A percentile compares a stretch with the other conserved stretches of the same genome.
Conservation (phyloP, 169 alveolate genomes). For the Eimeria acervulina region DNA sequence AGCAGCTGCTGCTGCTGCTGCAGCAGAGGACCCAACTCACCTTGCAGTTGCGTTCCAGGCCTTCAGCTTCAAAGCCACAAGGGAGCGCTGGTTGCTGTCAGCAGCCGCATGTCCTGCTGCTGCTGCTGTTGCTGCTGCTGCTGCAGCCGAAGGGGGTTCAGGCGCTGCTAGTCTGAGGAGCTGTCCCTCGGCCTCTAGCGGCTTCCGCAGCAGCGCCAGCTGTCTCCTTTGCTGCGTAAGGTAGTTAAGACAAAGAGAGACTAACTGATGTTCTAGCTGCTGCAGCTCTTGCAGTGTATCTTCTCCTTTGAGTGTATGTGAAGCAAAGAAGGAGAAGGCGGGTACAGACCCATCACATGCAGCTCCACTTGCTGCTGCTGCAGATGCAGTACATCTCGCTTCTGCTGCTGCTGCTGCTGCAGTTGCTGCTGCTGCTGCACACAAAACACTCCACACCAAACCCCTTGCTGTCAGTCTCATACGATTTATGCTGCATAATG, state of each 20-base stretch:
- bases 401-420: background rate
- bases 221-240: constrained; percentile 34
- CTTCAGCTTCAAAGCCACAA: background rate
- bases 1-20: no score
- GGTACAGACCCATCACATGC: constrained; percentile 7
- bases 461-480: background rate
- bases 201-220: background rate
- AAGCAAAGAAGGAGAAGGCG: background rate
- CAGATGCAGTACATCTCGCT: background rate
- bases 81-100: background rate
- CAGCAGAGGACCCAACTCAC: background rate
- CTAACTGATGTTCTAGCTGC: constrained; percentile 51
- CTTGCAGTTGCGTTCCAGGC: constrained; percentile 64
- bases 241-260: background rate
- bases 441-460: background rate
- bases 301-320: background rate
- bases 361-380: background rate
- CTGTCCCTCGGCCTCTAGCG: constrained; percentile 4
- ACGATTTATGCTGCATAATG: background rate
- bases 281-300: constrained; percentile 25
- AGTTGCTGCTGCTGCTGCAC: background rate
- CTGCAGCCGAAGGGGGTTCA: background rate
- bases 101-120: background rate
- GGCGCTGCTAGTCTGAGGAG: constrained; percentile 26
- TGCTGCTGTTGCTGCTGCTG: constrained; percentile 11